Evolutionary conservation across 352 stramenopile genomes (phyloP).

Genomic region (Globisporangium paroecandrum): DNA sequence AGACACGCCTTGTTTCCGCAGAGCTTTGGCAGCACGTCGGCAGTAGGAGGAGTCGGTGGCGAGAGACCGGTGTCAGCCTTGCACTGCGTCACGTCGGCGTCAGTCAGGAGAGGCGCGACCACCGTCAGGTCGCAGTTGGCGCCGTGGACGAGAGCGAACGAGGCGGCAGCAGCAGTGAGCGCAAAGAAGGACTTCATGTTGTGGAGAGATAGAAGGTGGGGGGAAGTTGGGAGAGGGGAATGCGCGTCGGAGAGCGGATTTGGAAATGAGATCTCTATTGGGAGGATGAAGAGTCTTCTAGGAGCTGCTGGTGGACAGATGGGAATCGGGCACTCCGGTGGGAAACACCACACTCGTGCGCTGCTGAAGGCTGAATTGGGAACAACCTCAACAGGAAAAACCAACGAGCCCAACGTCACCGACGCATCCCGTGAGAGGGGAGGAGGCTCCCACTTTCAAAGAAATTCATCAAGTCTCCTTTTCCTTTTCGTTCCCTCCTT

Average conservation of each 20-base stretch:
- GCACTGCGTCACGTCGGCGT: constrained; percentile 4
- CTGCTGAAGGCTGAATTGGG: neutral
- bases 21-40: constrained; percentile 20
- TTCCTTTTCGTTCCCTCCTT: too few relatives aligned
- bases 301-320: neutral
- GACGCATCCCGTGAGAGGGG: neutral
- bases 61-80: constrained; percentile 22
- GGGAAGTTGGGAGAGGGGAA: neutral
- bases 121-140: neutral
- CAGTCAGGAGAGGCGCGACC: neutral
- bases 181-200: constrained; percentile 16
- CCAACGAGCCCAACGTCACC: neutral
- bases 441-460: too few relatives aligned
- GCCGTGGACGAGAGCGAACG: constrained; percentile 1
- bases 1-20: constrained; percentile 23
- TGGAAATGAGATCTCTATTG: neutral
- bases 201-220: too few relatives aligned
- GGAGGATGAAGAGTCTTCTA: too few relatives aligned
- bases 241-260: constrained; percentile 8
- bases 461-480: neutral
- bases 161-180: neutral
- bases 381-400: neutral
- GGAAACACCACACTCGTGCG: neutral
- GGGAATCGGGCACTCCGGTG: neutral
- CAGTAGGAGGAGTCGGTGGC: neutral